Conservation (phyloP, 2,329 filamentous ascomycete genomes). For the Thermomyces lanuginosus region DNA sequence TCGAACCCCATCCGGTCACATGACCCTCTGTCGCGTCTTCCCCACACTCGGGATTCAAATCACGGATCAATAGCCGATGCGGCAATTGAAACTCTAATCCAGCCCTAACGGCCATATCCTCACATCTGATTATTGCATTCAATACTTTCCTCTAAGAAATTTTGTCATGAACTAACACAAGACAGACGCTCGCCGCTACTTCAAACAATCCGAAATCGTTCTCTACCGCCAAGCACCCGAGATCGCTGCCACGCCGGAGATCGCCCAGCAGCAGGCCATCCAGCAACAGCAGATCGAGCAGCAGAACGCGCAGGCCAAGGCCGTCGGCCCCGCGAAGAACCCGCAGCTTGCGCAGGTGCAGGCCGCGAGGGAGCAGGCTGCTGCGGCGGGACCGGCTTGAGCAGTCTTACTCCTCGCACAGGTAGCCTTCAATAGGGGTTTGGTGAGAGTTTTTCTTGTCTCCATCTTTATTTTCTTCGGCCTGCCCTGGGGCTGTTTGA, state of each 20-base stretch:
- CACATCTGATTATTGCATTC: no score
- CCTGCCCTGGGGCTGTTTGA: no score
- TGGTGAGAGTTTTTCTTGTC: no score
- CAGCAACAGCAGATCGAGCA: slow-evolving; percentile 20
- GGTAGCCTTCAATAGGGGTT: no score
- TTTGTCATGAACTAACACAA: no score
- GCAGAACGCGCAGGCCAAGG: slow-evolving; percentile 4
- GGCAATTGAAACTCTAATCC: slow-evolving; percentile 18
- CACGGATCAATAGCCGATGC: slow-evolving; percentile 17
- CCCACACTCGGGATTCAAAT: neutral
- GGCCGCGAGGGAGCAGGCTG: slow-evolving; percentile 19
- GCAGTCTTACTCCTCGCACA: no score
- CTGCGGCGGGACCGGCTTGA: slow-evolving; percentile 18
- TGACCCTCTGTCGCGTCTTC: neutral
- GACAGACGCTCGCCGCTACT: slow-evolving; percentile 87
- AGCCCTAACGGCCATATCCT: no score
- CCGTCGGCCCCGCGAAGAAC: slow-evolving; percentile 6
- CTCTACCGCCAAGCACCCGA: slow-evolving; percentile 62
- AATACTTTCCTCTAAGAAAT: no score
- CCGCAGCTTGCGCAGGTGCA: slow-evolving; percentile 4
- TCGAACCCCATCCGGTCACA: neutral
- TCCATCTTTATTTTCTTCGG: no score
- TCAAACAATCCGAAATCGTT: slow-evolving; percentile 98
- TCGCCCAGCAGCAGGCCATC: slow-evolving; percentile 25
- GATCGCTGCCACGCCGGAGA: slow-evolving; percentile 24